Evolutionary conservation across 1,284 basidiomycete genomes (phyloP).

Genomic region (Mycosarcoma maydis): DNA sequence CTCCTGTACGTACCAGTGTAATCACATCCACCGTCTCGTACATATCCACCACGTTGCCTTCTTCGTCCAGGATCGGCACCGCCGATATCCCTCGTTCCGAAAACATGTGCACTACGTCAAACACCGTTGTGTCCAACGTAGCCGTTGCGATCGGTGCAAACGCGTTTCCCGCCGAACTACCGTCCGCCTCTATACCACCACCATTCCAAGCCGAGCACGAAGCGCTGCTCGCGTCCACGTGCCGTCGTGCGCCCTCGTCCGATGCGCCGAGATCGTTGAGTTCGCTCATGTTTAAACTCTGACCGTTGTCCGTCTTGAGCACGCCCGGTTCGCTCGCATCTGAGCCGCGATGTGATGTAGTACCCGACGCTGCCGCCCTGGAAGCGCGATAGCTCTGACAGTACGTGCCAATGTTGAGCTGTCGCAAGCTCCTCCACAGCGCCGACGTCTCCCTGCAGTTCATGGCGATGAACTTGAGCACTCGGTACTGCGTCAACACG

Average conservation of each 20-base stretch:
- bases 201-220: too few relatives aligned
- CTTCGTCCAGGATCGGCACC: conserved; percentile 92
- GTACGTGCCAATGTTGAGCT: conserved; percentile 92
- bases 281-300: conserved; percentile 25
- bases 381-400: conserved; percentile 68
- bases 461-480: conserved; percentile 97
- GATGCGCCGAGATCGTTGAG: not conserved
- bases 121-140: conserved; percentile 88
- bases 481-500: conserved; percentile 95
- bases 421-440: conserved; percentile 78
- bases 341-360: conserved; percentile 20
- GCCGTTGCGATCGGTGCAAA: conserved; percentile 93
- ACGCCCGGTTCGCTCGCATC: conserved; percentile 41
- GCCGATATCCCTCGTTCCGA: conserved; percentile 94
- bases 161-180: conserved; percentile 67
- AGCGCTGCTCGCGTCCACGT: conserved; percentile 12
- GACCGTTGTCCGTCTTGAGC: conserved; percentile 11
- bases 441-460: conserved; percentile 71
- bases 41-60: conserved; percentile 92
- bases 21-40: conserved; percentile 99
- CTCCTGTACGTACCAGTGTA: conserved; percentile 81
- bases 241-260: not conserved
- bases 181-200: not conserved
- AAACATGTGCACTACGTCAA: conserved; percentile 99
- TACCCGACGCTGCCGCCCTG: not conserved